Conservation (phyloP, 805 yeast genomes). For the Teunomyces atbi region DNA sequence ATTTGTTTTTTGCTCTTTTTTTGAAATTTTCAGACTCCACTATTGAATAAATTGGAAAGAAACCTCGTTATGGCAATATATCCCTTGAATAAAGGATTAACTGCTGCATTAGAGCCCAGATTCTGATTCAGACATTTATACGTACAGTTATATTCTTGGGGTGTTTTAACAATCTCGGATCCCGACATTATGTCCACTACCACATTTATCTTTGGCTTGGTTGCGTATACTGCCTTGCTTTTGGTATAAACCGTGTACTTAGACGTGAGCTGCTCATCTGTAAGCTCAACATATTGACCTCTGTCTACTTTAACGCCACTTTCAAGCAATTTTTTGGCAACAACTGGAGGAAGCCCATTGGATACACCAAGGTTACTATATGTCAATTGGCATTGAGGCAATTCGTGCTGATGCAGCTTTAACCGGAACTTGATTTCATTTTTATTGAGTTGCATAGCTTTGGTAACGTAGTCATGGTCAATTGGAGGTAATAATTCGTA, state of each 20-base stretch:
- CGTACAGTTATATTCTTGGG: conserved; percentile 36
- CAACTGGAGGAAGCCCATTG: conserved; percentile 43
- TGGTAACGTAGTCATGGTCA: conserved; percentile 19
- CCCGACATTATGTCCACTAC: conserved; percentile 15
- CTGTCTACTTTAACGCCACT: conserved; percentile 46
- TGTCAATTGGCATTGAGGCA: conserved; percentile 30
- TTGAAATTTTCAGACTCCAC: not conserved
- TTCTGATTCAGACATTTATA: conserved; percentile 16
- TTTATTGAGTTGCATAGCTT: conserved; percentile 24
- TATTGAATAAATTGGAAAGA: not conserved
- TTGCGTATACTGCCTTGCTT: conserved; percentile 14
- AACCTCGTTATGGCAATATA: not conserved
- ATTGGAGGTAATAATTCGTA: conserved; percentile 35
- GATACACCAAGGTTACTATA: conserved; percentile 40
- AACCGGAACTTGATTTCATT: conserved; percentile 19
- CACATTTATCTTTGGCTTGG: conserved; percentile 21
- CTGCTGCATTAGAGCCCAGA: not conserved
- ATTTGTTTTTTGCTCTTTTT: not conserved
- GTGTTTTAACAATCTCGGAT: conserved; percentile 15
- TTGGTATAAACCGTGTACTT: conserved; percentile 38
- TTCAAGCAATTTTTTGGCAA: conserved; percentile 44
- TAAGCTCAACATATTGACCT: conserved; percentile 52
- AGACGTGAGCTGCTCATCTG: conserved; percentile 42
- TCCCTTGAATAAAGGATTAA: not conserved
- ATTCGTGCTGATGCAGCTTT: conserved; percentile 15